Evolutionary conservation across 768 basidiomycete species (phyloP).

Genomic region (Suillus alpinus): DNA sequence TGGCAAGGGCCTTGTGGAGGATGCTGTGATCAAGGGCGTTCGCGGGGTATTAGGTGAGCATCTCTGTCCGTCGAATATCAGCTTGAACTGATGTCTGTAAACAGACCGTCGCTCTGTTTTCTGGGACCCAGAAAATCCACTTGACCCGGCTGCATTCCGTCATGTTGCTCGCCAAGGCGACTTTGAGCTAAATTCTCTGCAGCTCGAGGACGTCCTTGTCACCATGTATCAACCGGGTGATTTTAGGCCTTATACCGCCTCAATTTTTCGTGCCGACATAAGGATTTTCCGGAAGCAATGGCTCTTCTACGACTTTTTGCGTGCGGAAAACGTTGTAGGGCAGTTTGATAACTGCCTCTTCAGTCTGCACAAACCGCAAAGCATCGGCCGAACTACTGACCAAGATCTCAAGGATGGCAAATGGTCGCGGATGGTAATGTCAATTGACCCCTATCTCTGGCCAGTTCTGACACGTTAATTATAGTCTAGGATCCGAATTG

Average conservation of each 20-base stretch:
- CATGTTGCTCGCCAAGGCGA: slow-evolving; percentile 74
- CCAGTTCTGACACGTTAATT: slow-evolving; percentile 1
- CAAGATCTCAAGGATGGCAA: slow-evolving; percentile 79
- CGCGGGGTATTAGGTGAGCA: slow-evolving; percentile 84
- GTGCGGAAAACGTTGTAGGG: slow-evolving; percentile 91
- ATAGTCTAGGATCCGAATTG: slow-evolving; percentile 93
- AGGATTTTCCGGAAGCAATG: slow-evolving; percentile 84
- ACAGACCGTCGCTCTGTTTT: slow-evolving; percentile 83
- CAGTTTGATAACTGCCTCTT: slow-evolving; percentile 98
- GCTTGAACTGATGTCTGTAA: neutral
- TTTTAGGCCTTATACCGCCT: slow-evolving; percentile 89
- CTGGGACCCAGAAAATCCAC: slow-evolving; percentile 82
- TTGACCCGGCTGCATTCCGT: slow-evolving; percentile 79
- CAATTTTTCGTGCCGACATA: slow-evolving; percentile 92
- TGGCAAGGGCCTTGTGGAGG: slow-evolving; percentile 89
- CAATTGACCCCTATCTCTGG: neutral
- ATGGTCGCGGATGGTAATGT: slow-evolving; percentile 83
- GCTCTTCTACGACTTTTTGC: slow-evolving; percentile 91
- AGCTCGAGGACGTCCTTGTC: slow-evolving; percentile 89
- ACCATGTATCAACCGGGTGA: slow-evolving; percentile 92
- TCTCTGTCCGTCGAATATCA: neutral
- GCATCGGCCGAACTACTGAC: slow-evolving; percentile 86
- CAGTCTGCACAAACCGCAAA: slow-evolving; percentile 94
- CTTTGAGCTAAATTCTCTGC: slow-evolving; percentile 87
- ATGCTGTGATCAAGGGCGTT: slow-evolving; percentile 91